Evolutionary conservation across 495 filamentous ascomycete species (phyloP), one percentile per base, ranked within the genome.

Genomic region (Penicillium salamii): DNA sequence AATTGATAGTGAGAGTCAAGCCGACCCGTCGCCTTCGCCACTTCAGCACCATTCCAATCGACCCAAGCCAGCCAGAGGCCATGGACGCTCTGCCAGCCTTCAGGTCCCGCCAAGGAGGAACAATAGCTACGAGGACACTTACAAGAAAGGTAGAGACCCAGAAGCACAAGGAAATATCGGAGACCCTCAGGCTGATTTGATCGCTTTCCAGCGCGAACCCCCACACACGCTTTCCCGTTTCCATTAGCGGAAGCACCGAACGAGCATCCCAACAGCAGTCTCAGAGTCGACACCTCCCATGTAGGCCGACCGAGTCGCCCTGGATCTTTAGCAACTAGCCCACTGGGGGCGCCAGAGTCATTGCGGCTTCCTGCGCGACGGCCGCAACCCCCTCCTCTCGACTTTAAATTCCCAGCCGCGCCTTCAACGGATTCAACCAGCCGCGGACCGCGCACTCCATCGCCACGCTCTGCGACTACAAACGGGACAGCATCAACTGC

Each of bases 41-140:
- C 74, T 73, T n/a, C 36, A 26, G n/a, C 74, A 74, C 15, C 32
- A 26, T 45, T 68, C 61, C 46, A 58, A 39, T 31, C 65, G 67
- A 13, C 52, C 58, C 11, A 72, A 79, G 40, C 76, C 82, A 18
- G 47, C 49, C 20, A 80, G 80, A 58, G 78, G 82, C 2, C 91
- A 96, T 78, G 84, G 78, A 17, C 79, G 91, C 36, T 90, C 90
- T 43, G 84, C 89, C 3, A 96, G 91, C 72, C 71, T 96, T 46
- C 91, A 96, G 62, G 83, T 90, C 46, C 55, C 82, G 23, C 82
- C 90, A 6, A 77, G 78, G 40, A 76, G 80, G 53, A 65, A 68
- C 53, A 72, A 73, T 41, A 68, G 74, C 32, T 63, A 71, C 41
- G 69, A 72, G 41, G 71, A 74, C 32, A 50, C 56, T 15, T 54